Base-by-base conservation (phyloP, 345 rosid species). In the Cardamine chenopodiifolia region DNA sequence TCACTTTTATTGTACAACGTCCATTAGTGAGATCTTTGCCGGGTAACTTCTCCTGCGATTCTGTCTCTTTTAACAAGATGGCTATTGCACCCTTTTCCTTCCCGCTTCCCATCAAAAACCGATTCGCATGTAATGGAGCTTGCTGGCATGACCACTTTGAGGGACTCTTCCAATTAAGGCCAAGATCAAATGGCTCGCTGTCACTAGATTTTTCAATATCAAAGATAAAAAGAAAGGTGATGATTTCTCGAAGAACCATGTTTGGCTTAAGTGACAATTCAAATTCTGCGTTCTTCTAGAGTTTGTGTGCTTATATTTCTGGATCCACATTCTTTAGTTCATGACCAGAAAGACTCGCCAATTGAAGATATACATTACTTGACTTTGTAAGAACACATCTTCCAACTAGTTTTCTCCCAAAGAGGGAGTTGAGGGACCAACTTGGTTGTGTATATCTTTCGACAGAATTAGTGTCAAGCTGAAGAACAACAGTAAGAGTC, bases 61-160 rank as follows among this genome's bases (percentile, higher is more conserved):
- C 78, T 15, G 92, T 80, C 25, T 91, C 82, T 82, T 81, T 89
- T 78, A 95, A 83, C 70, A 85, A 83, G 81, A 95, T 88, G 61
- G 98, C 96, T 80, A 90, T 95, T 50, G 98, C 96, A 69, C 97
- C 99, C 67, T 93, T 90, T 83, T 92, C 97, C 50, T 95, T 95
- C 64, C 97, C 98, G 72, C 96, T 95, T 28, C 98, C 99, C 99
- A 92, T 95, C 82, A 92, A 80, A 54, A 92, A 92, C 82, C 98
- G 89, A 73, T 79, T 87, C 15, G 85, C 85, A 69, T 78, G 97
- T 61, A 92, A 83, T 40, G 97, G 99, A 68, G 90, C 83, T 47
- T 81, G 86, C 80, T 79, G 78, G 50, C 86, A 82, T 9, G 90
- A 83, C 99, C 98, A 95, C 53, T 74, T 79, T 28, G 87, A 66